A percentile compares a stretch with the other conserved stretches of the same genome.
Evolutionary conservation across 306 rosid genomes (phyloP).

Genomic region (Rosa rugosa): DNA sequence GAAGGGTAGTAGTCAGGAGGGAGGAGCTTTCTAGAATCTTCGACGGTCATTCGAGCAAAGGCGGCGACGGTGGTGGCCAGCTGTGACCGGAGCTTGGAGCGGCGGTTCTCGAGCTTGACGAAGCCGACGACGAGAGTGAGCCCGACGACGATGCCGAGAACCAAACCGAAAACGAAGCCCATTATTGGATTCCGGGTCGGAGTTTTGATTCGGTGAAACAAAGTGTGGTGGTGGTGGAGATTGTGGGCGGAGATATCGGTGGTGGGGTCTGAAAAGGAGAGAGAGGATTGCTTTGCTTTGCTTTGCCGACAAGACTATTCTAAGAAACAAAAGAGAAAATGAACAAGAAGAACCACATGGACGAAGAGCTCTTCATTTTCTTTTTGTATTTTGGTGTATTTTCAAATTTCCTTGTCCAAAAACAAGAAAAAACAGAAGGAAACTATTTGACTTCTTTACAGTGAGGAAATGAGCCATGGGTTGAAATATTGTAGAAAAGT

Average conservation of each 20-base stretch:
- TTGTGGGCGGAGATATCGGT: neutral
- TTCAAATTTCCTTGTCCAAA: too few species aligned
- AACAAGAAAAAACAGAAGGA: too few species aligned
- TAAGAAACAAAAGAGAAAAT: neutral
- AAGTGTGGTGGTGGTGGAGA: neutral
- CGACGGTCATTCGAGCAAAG: slow-evolving; percentile 78
- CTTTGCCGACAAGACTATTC: neutral
- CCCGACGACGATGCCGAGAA: slow-evolving; percentile 62
- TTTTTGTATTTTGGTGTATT: neutral
- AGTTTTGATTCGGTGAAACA: neutral
- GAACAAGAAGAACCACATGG: neutral
- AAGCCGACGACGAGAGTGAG: slow-evolving; percentile 55
- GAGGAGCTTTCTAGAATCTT: slow-evolving; percentile 84
- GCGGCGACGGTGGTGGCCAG: slow-evolving; percentile 77
- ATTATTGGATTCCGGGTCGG: slow-evolving; percentile 30
- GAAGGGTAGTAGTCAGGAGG: slow-evolving; percentile 80
- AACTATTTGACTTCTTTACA: too few species aligned
- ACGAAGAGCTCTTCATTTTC: neutral
- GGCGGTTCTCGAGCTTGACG: slow-evolving; percentile 63
- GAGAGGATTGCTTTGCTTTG: neutral
- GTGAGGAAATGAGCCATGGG: too few species aligned
- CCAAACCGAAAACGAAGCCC: slow-evolving; percentile 80
- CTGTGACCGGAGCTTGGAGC: slow-evolving; percentile 63
- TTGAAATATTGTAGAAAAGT: too few species aligned
- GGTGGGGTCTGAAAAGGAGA: neutral